A percentile compares a stretch with the other conserved stretches of the same genome.
Evolutionary conservation across 2,329 filamentous ascomycete genomes (phyloP).

Genomic region (Penicillium paneum): DNA sequence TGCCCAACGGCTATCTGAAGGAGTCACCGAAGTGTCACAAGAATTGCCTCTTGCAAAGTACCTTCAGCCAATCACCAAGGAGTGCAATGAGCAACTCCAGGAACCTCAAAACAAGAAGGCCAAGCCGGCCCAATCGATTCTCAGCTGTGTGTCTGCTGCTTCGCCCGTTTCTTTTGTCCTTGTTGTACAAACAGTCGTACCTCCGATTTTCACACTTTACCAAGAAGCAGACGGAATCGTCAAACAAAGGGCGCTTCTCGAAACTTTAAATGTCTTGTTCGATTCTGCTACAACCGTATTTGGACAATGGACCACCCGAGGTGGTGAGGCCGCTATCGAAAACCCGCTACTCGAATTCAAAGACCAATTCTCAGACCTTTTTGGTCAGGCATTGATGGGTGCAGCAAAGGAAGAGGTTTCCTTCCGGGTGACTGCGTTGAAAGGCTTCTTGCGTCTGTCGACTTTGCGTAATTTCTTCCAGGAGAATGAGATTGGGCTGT

Average conservation of each 20-base stretch:
- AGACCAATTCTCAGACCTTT: slow-evolving; percentile 53
- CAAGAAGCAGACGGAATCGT: slow-evolving; percentile 60
- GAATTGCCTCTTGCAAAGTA: slow-evolving; percentile 51
- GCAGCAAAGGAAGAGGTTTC: slow-evolving; percentile 51
- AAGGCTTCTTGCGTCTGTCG: slow-evolving; percentile 48
- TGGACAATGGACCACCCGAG: slow-evolving; percentile 52
- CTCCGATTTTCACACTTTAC: slow-evolving; percentile 58
- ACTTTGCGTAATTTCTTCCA: slow-evolving; percentile 48
- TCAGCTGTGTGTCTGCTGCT: slow-evolving; percentile 55
- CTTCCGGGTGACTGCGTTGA: slow-evolving; percentile 49
- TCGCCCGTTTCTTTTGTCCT: slow-evolving; percentile 55
- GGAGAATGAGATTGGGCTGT: slow-evolving; percentile 52
- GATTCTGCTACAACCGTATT: slow-evolving; percentile 57
- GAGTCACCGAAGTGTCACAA: slow-evolving; percentile 37
- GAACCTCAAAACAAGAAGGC: slow-evolving; percentile 68
- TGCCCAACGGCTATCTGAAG: slow-evolving; percentile 53
- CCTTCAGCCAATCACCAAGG: slow-evolving; percentile 60
- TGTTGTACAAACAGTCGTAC: slow-evolving; percentile 55
- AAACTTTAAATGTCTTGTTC: slow-evolving; percentile 58
- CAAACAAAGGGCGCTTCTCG: slow-evolving; percentile 61
- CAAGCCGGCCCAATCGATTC: slow-evolving; percentile 60
- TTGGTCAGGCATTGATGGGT: slow-evolving; percentile 55
- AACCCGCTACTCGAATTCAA: slow-evolving; percentile 50
- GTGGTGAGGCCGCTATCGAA: slow-evolving; percentile 34
- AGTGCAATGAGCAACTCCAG: slow-evolving; percentile 65